Percentiles rank a stretch among this genome's conserved stretches.
These are phyloP conservation scores for Daldinia bambusicola DNA, from an alignment of 495 filamentous ascomycete genomes.

Conservation along the genomic window DNA sequence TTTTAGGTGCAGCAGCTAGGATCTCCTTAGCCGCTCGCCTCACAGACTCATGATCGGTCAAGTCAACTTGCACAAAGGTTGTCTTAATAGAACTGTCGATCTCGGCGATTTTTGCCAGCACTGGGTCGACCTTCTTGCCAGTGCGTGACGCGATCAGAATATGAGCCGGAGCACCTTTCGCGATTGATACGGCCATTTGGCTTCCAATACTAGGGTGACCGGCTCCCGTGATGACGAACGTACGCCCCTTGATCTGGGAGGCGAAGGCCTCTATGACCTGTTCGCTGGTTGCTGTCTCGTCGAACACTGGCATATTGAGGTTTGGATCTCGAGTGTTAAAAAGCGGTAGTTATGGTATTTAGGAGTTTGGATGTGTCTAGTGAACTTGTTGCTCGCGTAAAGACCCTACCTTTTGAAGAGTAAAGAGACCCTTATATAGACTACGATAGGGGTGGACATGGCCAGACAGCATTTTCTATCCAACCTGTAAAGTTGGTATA, in stretches of 20 bases:
- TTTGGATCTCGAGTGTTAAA: neutral
- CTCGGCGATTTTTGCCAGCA: conserved; percentile 31
- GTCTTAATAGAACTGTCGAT: conserved; percentile 38
- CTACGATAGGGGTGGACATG: neutral
- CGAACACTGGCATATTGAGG: conserved; percentile 39
- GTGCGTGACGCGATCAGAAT: conserved; percentile 64
- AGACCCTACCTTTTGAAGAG: neutral
- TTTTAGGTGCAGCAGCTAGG: conserved; percentile 49
- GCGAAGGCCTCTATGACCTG: conserved; percentile 53
- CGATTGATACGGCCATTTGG: conserved; percentile 28
- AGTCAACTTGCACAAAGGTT: conserved; percentile 50
- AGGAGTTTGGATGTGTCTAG: neutral
- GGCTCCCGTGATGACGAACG: conserved; percentile 35
- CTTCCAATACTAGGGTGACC: conserved; percentile 29
- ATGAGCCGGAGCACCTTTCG: conserved; percentile 25
- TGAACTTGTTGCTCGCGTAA: neutral
- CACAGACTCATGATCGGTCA: conserved; percentile 54
- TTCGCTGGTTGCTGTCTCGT: conserved; percentile 49
- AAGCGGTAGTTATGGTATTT: neutral
- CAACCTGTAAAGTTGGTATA: neutral
- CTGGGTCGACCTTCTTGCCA: conserved; percentile 55
- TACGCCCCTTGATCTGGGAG: conserved; percentile 46
- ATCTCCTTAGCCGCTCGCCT: conserved; percentile 52
- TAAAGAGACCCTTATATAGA: neutral
- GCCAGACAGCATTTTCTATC: neutral